phyloP scores from a whole-genome alignment of 2,329 filamentous ascomycete species.

The Sporothrix luriei region DNA sequence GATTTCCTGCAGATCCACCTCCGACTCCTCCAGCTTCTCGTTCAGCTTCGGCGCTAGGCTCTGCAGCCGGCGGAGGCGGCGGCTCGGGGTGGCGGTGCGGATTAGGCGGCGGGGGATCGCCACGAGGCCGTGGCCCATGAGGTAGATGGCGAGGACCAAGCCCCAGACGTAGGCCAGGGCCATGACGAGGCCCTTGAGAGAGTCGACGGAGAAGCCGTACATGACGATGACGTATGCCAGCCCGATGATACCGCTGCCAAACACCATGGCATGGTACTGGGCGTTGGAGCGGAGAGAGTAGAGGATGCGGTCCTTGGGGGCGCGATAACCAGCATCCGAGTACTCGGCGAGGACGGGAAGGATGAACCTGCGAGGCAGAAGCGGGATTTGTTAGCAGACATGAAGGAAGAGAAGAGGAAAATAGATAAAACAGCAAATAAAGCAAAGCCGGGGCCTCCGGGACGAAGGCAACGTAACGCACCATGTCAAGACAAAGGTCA shows the following conservation, averaged over 20 bases:
- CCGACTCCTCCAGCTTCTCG: constrained; percentile 84
- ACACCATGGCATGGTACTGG: constrained; percentile 80
- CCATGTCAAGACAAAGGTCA: constrained; percentile 95
- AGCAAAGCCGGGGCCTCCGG: neutral
- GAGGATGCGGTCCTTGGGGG: constrained; percentile 75
- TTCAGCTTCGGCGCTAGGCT: constrained; percentile 76
- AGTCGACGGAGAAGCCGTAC: constrained; percentile 70
- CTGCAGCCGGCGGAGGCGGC: constrained; percentile 74
- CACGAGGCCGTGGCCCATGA: constrained; percentile 97
- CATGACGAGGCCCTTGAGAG: constrained; percentile 85
- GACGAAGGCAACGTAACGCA: constrained; percentile 47
- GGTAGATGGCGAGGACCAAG: constrained; percentile 85
- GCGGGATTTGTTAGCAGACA: neutral
- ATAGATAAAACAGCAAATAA: neutral
- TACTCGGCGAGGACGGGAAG: constrained; percentile 93
- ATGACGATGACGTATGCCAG: constrained; percentile 81
- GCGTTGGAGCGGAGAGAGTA: constrained; percentile 88
- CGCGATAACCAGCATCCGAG: constrained; percentile 88
- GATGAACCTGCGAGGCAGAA: constrained; percentile 66
- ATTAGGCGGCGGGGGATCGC: constrained; percentile 82
- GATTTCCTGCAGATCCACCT: constrained; percentile 75
- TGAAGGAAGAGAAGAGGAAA: neutral
- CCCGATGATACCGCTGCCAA: constrained; percentile 69
- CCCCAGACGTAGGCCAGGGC: constrained; percentile 94
- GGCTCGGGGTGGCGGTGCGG: constrained; percentile 75